Percentiles rank a stretch among this genome's conserved stretches.
Conservation (phyloP, 208 protist genomes). For the Crithidia bombi region DNA sequence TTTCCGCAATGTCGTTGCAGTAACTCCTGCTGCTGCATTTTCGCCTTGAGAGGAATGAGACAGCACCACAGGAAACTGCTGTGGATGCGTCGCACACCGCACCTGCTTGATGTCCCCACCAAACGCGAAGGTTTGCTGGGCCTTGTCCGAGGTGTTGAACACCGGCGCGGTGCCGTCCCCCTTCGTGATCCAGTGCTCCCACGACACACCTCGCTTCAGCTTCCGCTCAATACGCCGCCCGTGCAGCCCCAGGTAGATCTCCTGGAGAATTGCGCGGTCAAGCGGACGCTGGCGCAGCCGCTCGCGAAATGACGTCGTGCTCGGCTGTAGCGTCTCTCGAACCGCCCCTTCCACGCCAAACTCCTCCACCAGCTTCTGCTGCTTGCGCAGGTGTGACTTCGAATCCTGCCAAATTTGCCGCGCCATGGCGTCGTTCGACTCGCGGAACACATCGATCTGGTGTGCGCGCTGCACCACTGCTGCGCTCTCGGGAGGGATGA, state of each 20-base stretch:
- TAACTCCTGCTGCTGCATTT: background rate
- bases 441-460: constrained; percentile 57
- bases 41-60: background rate
- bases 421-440: constrained; percentile 30
- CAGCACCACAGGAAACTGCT: constrained; percentile 68
- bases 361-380: constrained; percentile 68
- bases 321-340: constrained; percentile 71
- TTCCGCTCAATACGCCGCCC: constrained; percentile 81
- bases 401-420: constrained; percentile 69
- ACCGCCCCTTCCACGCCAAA: constrained; percentile 85
- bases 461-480: constrained; percentile 59
- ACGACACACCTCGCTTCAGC: constrained; percentile 82
- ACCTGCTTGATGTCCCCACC: constrained; percentile 66
- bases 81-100: constrained; percentile 54
- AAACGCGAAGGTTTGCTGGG: constrained; percentile 89
- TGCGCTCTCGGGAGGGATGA: constrained; percentile 47
- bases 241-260: constrained; percentile 89
- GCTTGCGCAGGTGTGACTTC: constrained; percentile 78
- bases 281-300: constrained; percentile 79
- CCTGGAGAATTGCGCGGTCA: constrained; percentile 87
- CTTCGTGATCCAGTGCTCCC: constrained; percentile 93
- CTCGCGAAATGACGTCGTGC: constrained; percentile 60
- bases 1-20: background rate
- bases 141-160: constrained; percentile 77
- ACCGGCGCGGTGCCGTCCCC: constrained; percentile 90